These are phyloP conservation scores for Paramyrothecium roridum DNA, from an alignment of 2,329 filamentous ascomycete genomes.

Conservation along the genomic window DNA sequence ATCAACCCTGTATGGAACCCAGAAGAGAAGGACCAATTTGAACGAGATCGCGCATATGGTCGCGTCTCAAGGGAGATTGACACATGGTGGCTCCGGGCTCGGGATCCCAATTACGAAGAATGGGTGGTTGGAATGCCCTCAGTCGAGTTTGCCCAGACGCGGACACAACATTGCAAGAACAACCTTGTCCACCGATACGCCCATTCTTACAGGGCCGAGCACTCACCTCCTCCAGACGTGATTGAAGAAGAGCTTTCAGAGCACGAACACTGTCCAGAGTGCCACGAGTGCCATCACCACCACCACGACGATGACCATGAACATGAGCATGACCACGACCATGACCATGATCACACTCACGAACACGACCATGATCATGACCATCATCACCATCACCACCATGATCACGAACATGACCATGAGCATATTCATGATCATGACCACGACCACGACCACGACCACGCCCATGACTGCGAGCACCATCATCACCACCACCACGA, in stretches of 20 bases:
- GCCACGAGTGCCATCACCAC: conserved; percentile 23
- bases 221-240: conserved; percentile 30
- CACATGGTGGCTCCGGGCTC: conserved; percentile 60
- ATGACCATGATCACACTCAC: conserved; percentile 10
- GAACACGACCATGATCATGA: conserved; percentile 12
- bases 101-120: conserved; percentile 57
- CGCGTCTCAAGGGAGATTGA: conserved; percentile 64
- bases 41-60: conserved; percentile 57
- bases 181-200: conserved; percentile 57
- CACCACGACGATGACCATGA: conserved; percentile 29
- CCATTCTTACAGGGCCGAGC: conserved; percentile 38
- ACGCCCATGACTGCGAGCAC: conserved; percentile 13
- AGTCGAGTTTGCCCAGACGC: conserved; percentile 55
- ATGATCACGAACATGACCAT: conserved; percentile 1
- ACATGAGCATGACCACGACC: conserved; percentile 9
- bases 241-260: conserved; percentile 36
- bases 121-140: conserved; percentile 59
- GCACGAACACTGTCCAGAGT: conserved; percentile 32
- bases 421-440: conserved; percentile 1
- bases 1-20: conserved; percentile 47
- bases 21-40: conserved; percentile 53
- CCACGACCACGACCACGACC: conserved; percentile 5
- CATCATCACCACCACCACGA: conserved; percentile 30
- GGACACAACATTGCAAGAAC: conserved; percentile 56
- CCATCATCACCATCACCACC: conserved; percentile 5